phyloP scores from a whole-genome alignment of 2,329 filamentous ascomycete species.

The Esteya vermicola region DNA sequence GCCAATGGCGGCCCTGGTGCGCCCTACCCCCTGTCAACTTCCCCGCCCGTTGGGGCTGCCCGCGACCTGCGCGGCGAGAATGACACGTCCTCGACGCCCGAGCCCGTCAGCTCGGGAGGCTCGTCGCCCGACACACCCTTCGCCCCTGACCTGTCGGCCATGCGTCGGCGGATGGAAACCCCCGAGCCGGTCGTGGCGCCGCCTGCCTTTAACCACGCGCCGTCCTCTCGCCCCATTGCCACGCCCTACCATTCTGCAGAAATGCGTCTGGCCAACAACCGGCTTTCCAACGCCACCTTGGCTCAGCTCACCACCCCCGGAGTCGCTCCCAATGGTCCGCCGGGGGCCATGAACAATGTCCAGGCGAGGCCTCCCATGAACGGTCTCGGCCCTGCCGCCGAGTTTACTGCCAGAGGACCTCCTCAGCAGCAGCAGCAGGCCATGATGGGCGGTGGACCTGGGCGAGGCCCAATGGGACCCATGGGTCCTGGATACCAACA shows the following conservation, averaged over 20 bases:
- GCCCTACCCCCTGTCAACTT: not conserved
- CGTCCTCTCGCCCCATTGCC: conserved; percentile 54
- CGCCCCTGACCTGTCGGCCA: conserved; percentile 36
- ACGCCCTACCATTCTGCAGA: conserved; percentile 64
- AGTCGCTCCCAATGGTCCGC: conserved; percentile 28
- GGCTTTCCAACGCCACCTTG: conserved; percentile 70
- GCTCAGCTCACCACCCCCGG: conserved; percentile 64
- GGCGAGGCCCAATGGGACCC: too few species aligned
- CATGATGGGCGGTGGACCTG: too few species aligned
- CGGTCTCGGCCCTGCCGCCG: not conserved
- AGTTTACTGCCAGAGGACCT: not conserved
- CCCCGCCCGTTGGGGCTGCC: too few species aligned
- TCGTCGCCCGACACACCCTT: conserved; percentile 28
- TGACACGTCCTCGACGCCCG: conserved; percentile 32
- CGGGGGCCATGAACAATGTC: too few species aligned
- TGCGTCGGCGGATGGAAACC: conserved; percentile 41
- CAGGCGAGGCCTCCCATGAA: too few species aligned
- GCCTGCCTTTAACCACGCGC: conserved; percentile 64
- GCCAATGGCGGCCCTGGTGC: not conserved
- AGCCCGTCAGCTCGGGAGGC: conserved; percentile 43
- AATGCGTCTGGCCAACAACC: conserved; percentile 65
- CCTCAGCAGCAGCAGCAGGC: not conserved
- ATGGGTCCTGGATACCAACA: not conserved
- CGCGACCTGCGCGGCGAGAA: conserved; percentile 22
- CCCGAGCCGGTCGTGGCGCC: conserved; percentile 67